Percentiles rank a stretch among this genome's conserved stretches.
Conservation (phyloP, 768 basidiomycete species). For the Lactarius psammicola region DNA sequence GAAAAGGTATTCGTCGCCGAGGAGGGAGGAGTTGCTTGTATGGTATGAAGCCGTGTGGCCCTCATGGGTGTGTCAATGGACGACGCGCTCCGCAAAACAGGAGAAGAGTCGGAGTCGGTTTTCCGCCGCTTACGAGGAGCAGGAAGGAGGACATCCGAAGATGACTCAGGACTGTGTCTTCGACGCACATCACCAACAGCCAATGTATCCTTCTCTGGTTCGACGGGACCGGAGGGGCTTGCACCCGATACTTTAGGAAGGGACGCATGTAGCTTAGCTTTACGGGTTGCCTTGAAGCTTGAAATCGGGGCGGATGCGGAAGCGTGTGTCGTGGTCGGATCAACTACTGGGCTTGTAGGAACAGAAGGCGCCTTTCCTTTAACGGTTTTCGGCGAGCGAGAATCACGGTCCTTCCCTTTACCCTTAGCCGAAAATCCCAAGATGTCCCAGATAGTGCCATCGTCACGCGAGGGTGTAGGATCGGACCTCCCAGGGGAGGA, state of each 20-base stretch:
- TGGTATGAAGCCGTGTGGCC: slow-evolving; percentile 1
- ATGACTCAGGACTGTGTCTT: slow-evolving; percentile 18
- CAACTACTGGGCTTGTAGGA: not conserved
- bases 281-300: slow-evolving; percentile 14
- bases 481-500: slow-evolving; percentile 9
- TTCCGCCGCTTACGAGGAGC: slow-evolving; percentile 28
- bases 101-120: slow-evolving; percentile 10
- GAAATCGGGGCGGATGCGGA: slow-evolving; percentile 2
- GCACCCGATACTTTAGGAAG: slow-evolving; percentile 5
- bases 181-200: slow-evolving; percentile 3
- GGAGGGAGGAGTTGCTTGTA: not conserved
- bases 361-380: slow-evolving; percentile 21
- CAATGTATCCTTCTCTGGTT: slow-evolving; percentile 6
- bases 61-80: not conserved
- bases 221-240: slow-evolving; percentile 10
- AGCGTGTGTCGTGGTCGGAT: not conserved
- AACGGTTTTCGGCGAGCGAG: slow-evolving; percentile 9
- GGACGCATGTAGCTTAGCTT: slow-evolving; percentile 2
- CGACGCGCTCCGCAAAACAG: not conserved
- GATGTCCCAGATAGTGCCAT: slow-evolving; percentile 37
- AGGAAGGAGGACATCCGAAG: slow-evolving; percentile 13
- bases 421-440: slow-evolving; percentile 33
- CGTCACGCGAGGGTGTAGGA: slow-evolving; percentile 26
- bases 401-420: slow-evolving; percentile 35
- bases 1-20: not conserved